Conservation (phyloP, 1,284 basidiomycete genomes). For the Vanrija pseudolonga region DNA sequence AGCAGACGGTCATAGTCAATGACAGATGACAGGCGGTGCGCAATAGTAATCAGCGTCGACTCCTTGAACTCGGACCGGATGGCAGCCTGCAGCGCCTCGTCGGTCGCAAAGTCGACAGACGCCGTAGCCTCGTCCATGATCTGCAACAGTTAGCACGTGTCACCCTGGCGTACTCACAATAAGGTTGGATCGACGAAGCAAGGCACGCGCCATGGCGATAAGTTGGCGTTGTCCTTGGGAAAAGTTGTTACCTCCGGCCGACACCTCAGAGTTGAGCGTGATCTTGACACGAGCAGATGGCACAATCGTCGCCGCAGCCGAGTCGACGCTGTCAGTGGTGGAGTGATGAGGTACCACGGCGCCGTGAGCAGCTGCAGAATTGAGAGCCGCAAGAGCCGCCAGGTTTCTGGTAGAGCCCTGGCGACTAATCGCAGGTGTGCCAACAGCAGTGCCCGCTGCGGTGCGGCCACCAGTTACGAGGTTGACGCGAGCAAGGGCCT, state of each 20-base stretch:
- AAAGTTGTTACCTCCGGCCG: slow-evolving; percentile 75
- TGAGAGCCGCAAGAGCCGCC: slow-evolving; percentile 19
- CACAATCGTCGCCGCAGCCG: slow-evolving; percentile 1
- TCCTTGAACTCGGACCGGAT: slow-evolving; percentile 73
- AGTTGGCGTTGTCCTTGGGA: slow-evolving; percentile 80
- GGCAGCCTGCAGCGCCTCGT: slow-evolving; percentile 66
- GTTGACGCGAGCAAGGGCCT: slow-evolving; percentile 48
- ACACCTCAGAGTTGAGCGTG: slow-evolving; percentile 67
- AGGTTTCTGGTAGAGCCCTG: slow-evolving; percentile 9
- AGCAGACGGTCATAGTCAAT: slow-evolving; percentile 75
- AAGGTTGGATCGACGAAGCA: slow-evolving; percentile 69
- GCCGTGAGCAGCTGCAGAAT: neutral
- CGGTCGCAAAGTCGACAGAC: slow-evolving; percentile 71
- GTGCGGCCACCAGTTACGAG: slow-evolving; percentile 19
- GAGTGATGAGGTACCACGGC: neutral
- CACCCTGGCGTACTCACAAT: slow-evolving; percentile 49
- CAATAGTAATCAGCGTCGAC: slow-evolving; percentile 78
- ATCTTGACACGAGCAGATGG: slow-evolving; percentile 49
- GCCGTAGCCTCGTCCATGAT: slow-evolving; percentile 81
- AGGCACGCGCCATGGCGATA: slow-evolving; percentile 64
- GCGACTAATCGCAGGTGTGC: slow-evolving; percentile 4
- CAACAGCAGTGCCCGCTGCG: neutral
- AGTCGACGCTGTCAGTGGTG: too few relatives aligned
- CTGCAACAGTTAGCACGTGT: slow-evolving; percentile 11
- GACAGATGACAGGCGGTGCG: slow-evolving; percentile 66